These are phyloP conservation scores for Papiliotrema flavescens DNA, from an alignment of 1,284 basidiomycete genomes.

Conservation along the genomic window DNA sequence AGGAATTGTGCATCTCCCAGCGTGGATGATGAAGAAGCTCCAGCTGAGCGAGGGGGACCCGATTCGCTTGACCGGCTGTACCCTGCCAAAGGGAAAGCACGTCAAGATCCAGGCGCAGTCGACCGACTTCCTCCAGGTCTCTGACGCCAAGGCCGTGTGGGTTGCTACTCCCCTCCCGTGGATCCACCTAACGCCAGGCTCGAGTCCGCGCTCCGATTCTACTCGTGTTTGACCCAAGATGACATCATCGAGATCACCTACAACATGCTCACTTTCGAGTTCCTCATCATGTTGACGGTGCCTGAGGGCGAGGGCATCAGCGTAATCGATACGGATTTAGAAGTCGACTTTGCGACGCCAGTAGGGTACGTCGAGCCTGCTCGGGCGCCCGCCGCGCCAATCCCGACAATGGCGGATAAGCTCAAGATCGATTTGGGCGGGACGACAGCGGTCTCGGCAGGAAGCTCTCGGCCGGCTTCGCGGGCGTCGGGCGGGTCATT, in stretches of 20 bases:
- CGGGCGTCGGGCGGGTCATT: constrained; percentile 43
- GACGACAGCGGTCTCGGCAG: constrained; percentile 59
- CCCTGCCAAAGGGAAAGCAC: constrained; percentile 87
- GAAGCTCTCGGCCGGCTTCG: constrained; percentile 70
- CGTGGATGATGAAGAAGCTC: constrained; percentile 99
- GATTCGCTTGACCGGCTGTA: constrained; percentile 82
- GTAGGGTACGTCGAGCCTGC: constrained; percentile 81
- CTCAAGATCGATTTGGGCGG: constrained; percentile 88
- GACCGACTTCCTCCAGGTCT: constrained; percentile 83
- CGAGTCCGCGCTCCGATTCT: constrained; percentile 91
- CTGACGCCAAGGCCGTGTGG: constrained; percentile 94
- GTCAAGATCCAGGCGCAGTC: constrained; percentile 97
- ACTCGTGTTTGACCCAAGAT: constrained; percentile 82
- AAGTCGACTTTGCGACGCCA: constrained; percentile 60
- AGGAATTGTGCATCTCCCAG: constrained; percentile 89
- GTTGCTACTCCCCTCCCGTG: constrained; percentile 39
- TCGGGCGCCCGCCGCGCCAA: constrained; percentile 72
- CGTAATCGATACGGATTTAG: constrained; percentile 89
- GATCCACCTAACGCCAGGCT: constrained; percentile 57
- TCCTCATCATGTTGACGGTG: constrained; percentile 90
- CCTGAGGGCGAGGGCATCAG: constrained; percentile 86
- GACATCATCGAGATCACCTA: constrained; percentile 90
- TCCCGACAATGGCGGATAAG: constrained; percentile 93
- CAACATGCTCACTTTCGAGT: constrained; percentile 88
- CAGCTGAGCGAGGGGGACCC: constrained; percentile 87